Base-by-base conservation (phyloP, 1,284 basidiomycete species). In the Gastroboletus turbinatus region DNA sequence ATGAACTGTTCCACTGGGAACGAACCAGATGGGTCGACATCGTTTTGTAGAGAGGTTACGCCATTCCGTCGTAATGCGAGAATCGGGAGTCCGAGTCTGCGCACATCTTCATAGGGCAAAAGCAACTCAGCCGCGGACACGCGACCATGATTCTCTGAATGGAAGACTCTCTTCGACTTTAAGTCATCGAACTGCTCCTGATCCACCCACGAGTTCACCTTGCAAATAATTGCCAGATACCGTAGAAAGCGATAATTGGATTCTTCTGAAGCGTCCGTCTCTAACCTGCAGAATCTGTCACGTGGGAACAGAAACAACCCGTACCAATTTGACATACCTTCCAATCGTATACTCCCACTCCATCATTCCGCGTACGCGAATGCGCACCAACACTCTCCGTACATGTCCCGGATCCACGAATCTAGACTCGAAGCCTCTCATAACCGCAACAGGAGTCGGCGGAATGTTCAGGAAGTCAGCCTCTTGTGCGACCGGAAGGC, bases 31-130 rank as follows among this genome's bases (percentile, higher is more conserved):
- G 29, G 14, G 9, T 59, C 50, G 11, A 43, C 3, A 30, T 5
- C 4, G 19, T 2, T 29, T 29, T 30, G 49, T 7, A 35, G 27
- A 45, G 13, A 40, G 30, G 3, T 19, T 5, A 36, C 11, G n/a
- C 32, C 27, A 3, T 57, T 23, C 17, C 6, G 36, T 3, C 47
- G 42, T 21, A 63, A 58, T 29, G 33, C 46, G 3, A 67, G 64
- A 23, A 57, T 50, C 0, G 69, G 67, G 40, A 67, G 58, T 32
- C 60, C 55, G 32, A 71, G 52, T 23, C 29, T 35, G 42, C 50
- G 51, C 32, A 63, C 14, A 8, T 53, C 32, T 13, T 40, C 45
- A 17, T 42, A 32, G 8, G 68, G 61, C 4, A 57, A 49, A 33
- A 67, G 60, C 19, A 70, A 16, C 2, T 60, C 56, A 0, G 43